Conservation (phyloP, 2,329 filamentous ascomycete species). For the Diaporthe vexans region DNA sequence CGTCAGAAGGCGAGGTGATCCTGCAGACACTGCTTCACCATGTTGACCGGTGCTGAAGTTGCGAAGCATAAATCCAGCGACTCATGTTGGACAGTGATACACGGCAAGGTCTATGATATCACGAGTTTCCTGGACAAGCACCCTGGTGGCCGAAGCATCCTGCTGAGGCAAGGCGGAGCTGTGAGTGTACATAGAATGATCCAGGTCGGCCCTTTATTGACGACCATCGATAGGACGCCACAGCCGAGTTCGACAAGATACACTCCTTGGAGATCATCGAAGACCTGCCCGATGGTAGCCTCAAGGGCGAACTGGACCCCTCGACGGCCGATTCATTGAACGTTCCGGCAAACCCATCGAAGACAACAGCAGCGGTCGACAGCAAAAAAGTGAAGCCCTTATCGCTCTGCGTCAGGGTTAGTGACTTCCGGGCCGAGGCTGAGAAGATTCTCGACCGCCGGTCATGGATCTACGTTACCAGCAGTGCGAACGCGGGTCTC, state of each 20-base stretch:
- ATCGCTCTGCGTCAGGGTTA: conserved; percentile 47
- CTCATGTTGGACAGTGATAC: conserved; percentile 56
- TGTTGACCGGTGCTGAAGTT: conserved; percentile 51
- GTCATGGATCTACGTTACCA: conserved; percentile 54
- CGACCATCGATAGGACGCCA: conserved; percentile 48
- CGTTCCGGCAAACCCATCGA: conserved; percentile 30
- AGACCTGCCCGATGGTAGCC: conserved; percentile 50
- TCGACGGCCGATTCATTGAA: conserved; percentile 46
- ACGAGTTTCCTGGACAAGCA: conserved; percentile 53
- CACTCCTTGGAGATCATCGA: conserved; percentile 49
- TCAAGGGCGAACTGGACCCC: conserved; percentile 48
- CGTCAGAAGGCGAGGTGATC: not conserved
- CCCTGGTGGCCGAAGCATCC: conserved; percentile 49
- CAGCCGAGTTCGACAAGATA: conserved; percentile 50
- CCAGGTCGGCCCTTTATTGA: conserved; percentile 1
- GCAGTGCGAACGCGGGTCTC: conserved; percentile 49
- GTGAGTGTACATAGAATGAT: conserved; percentile 44
- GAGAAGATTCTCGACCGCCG: conserved; percentile 74
- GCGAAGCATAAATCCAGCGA: conserved; percentile 51
- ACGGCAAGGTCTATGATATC: conserved; percentile 53
- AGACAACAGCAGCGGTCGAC: conserved; percentile 23
- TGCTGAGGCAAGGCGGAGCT: conserved; percentile 49
- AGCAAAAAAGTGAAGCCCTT: conserved; percentile 46
- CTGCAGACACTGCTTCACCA: conserved; percentile 2
- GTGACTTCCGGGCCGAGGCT: conserved; percentile 64